These are phyloP conservation scores for Fistulifera pelliculosa DNA, from an alignment of 108 stramenopile species.

Conservation along the genomic window DNA sequence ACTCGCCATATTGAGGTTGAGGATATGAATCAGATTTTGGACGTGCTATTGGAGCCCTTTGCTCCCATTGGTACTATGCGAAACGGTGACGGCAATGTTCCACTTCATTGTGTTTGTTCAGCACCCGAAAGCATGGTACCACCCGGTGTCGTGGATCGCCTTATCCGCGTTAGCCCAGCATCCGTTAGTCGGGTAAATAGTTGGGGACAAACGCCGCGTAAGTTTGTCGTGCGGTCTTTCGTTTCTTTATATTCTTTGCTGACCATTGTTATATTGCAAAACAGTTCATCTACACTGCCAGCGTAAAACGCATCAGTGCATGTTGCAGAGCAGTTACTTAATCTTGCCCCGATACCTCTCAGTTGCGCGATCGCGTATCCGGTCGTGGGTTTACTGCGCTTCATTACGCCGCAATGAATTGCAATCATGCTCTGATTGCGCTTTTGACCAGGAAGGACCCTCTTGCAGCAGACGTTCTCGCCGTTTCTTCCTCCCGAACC, in stretches of 20 bases:
- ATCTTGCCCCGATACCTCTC: slow-evolving; percentile 19
- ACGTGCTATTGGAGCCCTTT: slow-evolving; percentile 13
- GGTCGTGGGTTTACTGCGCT: slow-evolving; percentile 28
- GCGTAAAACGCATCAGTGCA: slow-evolving; percentile 23
- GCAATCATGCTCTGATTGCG: slow-evolving; percentile 24
- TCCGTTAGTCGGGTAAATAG: slow-evolving; percentile 14
- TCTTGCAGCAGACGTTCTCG: slow-evolving; percentile 7
- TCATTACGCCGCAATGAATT: slow-evolving; percentile 30
- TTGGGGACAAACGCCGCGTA: slow-evolving; percentile 20
- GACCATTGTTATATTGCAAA: too few relatives aligned
- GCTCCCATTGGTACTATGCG: slow-evolving; percentile 13
- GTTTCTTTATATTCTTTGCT: too few relatives aligned
- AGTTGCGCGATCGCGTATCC: slow-evolving; percentile 9
- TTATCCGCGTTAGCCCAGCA: slow-evolving; percentile 17
- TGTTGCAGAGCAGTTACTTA: slow-evolving; percentile 22
- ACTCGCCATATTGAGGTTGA: slow-evolving; percentile 9
- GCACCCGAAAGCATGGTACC: slow-evolving; percentile 35
- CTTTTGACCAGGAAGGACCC: slow-evolving; percentile 14
- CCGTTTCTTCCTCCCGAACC: slow-evolving; percentile 13
- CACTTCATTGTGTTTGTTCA: slow-evolving; percentile 27
- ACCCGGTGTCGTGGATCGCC: slow-evolving; percentile 8
- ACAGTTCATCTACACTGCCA: slow-evolving; percentile 26
- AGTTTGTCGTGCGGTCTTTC: too few relatives aligned
- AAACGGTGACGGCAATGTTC: slow-evolving; percentile 19
- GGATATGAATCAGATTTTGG: slow-evolving; percentile 20